phyloP scores from a whole-genome alignment of 2,329 filamentous ascomycete genomes.

The Clarireedia hainanense region DNA sequence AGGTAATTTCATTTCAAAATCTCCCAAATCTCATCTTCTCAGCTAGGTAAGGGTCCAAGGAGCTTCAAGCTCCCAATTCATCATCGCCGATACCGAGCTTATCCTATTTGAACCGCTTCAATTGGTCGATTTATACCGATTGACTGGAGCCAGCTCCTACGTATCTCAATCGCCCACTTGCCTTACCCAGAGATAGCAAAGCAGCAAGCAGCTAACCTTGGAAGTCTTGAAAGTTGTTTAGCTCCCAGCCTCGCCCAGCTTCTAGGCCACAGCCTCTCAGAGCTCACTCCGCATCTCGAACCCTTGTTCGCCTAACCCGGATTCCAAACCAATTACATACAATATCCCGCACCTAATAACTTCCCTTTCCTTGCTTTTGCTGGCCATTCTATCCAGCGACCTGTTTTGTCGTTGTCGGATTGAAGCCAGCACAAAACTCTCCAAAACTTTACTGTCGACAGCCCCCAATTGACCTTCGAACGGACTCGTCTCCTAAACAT shows the following conservation, averaged over 20 bases:
- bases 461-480: slow-evolving; percentile 10
- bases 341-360: background rate
- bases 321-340: background rate
- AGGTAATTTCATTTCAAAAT: too few species aligned
- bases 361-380: background rate
- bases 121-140: background rate
- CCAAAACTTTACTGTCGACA: slow-evolving; percentile 7
- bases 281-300: background rate
- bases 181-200: too few species aligned
- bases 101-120: background rate
- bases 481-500: slow-evolving; percentile 15
- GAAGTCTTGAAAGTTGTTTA: background rate
- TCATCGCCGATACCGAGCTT: background rate
- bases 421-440: background rate
- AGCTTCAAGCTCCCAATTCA: background rate
- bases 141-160: background rate
- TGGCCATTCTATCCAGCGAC: background rate
- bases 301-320: background rate
- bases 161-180: background rate
- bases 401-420: background rate
- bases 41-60: too few species aligned
- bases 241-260: background rate
- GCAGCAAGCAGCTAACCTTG: background rate
- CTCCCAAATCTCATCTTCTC: too few species aligned
- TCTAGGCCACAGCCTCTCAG: background rate